Base-by-base conservation (phyloP, 2,329 filamentous ascomycete genomes). In the Rhexocercosporidium sp. region DNA sequence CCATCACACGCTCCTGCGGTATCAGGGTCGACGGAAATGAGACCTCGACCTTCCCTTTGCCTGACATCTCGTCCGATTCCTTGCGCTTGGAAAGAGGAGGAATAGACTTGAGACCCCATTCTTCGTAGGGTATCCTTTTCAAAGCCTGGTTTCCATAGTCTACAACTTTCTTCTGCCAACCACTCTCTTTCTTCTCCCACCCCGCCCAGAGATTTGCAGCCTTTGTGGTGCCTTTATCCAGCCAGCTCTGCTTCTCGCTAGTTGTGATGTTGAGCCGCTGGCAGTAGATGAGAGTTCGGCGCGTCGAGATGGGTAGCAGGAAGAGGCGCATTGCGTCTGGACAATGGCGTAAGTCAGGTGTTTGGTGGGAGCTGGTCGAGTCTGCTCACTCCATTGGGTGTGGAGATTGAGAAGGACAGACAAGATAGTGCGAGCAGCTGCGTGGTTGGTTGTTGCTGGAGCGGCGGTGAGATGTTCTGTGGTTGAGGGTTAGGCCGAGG, bases 31-130 rank as follows among this genome's bases (percentile, higher is more conserved):
- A 82, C 0, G 96, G 96, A 76, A 92, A 98, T 62, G 93, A 82
- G 34, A 97, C 85, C 72, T 93, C 88, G 69, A 93, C 87, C 73
- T 87, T 88, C 60, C 88, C 86, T 70, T 85, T 84, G 44, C 86
- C 87, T 62, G 87, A 79, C 25, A 89, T 75, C 73, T 92, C 88
- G 62, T 92, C 88, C 59, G 86, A 82, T 72, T 87, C 85, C 66
- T 89, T 85, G 72, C 88, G 86, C 66, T 88, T 82, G 49, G 89
- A 93, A 73, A 97, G 83, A 25, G 94, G 90, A 53, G 96, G 96
- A 62, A 99, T 90, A 41, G 93, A 97, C 82, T 98, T 98, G 72
- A 99, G 85, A 0, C 93, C 94, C 96, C 96, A 99, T 90, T 99
- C 96, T 81, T 98, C 92, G 78, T 92, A 97, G 2, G 96, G 92